Evolutionary conservation across 2,329 filamentous ascomycete genomes (phyloP), one percentile per base, ranked within the genome.

Genomic region (Ascochyta koolunga): DNA sequence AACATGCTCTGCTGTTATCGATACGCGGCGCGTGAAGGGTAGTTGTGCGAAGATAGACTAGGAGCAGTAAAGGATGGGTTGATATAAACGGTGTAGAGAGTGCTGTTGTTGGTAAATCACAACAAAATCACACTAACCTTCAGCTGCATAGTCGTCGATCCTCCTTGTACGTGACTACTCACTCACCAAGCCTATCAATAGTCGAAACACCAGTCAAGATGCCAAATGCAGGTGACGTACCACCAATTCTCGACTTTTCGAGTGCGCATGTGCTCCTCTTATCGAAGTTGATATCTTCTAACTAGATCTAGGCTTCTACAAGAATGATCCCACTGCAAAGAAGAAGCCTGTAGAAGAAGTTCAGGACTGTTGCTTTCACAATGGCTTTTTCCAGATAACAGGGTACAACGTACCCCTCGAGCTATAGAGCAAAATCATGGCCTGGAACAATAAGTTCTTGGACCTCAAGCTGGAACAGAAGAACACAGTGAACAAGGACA

Each of bases 341-440:
- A 38, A 64, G 36, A 58, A 67, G 31, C 60, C 73, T 5, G 65
- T 72, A 25, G 60, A 65, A 2, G 54, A 69, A 33, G 64, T 74
- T 13, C 59, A 65, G 16, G 58, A 67, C 18, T 70, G 66, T 52
- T 74, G 71, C 52, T 50, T 68, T 15, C 63, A 70, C 54, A 71
- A 72, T 64, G 78, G 78, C 18, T 80, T 80, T 64, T 80, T 80
- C 62, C 78, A 80, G 50, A 77, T 80, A 55, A 74, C 70, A 2
- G 74, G 74, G 24, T 77, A 79, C 46, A 64, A 69, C 1, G 70
- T 80, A 5, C 72, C 78, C 1, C 37, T 70, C 7, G 65, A 72
- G 2, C 56, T 79, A 2, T 76, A 79, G 46, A 60, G 71, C 2
- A 62, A 64, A 6, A 71, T 78, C 10, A 72, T 80, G 66, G 31